A percentile compares a stretch with the other conserved stretches of the same genome.
Conservation (phyloP, 1,284 basidiomycete genomes). For the Ceraceosorus bombacis region DNA sequence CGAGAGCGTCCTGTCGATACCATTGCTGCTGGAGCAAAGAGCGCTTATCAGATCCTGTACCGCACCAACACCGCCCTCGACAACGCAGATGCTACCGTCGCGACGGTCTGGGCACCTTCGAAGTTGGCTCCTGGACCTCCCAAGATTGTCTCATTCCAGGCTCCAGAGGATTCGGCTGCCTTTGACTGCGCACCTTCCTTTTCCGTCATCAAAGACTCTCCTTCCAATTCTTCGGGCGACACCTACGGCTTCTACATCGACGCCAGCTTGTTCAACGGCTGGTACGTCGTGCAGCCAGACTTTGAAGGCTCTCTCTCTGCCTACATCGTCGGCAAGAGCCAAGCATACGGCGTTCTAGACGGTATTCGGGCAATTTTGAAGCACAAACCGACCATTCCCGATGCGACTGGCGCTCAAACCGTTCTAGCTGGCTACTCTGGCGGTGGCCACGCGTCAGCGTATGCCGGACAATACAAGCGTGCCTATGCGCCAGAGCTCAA, state of each 20-base stretch:
- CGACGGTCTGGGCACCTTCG: constrained; percentile 11
- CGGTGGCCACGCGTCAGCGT: constrained; percentile 15
- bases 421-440: constrained; percentile 16
- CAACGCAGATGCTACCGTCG: constrained; percentile 11
- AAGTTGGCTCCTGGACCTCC: not conserved
- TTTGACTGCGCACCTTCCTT: constrained; percentile 10
- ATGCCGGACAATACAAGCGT: constrained; percentile 7
- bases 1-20: too few species aligned
- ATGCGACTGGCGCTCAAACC: constrained; percentile 2
- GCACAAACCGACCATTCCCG: not conserved
- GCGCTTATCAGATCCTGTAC: constrained; percentile 11
- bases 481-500: constrained; percentile 17
- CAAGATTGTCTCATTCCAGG: constrained; percentile 6
- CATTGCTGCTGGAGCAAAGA: too few species aligned
- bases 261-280: constrained; percentile 4
- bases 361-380: constrained; percentile 6
- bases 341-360: constrained; percentile 13
- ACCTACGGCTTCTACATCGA: not conserved
- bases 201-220: constrained; percentile 7
- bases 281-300: constrained; percentile 12
- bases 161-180: constrained; percentile 9
- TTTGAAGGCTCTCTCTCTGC: constrained; percentile 13
- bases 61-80: constrained; percentile 5
- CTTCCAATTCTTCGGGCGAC: too few species aligned
- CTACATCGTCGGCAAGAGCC: constrained; percentile 10